Evolutionary conservation across 768 basidiomycete species (phyloP), one percentile per base, ranked within the genome.

Genomic region (Pisolithus microcarpus): DNA sequence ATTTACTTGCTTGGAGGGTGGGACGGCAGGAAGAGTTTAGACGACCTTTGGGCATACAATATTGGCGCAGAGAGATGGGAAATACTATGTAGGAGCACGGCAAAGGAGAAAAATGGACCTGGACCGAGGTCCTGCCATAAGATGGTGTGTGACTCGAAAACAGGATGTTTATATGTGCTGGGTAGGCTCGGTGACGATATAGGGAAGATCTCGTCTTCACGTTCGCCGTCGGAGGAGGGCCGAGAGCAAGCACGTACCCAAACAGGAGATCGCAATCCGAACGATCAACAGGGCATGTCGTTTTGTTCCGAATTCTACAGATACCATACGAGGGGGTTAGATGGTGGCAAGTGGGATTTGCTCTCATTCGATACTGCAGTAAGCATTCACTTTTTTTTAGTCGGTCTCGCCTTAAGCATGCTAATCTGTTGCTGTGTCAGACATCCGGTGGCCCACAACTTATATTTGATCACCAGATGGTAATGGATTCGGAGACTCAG

Each of bases 1-100:
- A 79, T 91, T 26, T 90, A 90, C 61, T 73, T 91, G 19, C 80
- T 88, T 49, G 89, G 88, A 1, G 89, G 89, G 0, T 91, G 84
- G 80, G 79, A 88, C 53, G 87, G 89, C 1, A 66, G 79, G 49
- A 80, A 77, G 52, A 81, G 79, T 45, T 68, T 91, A 28, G 84
- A 86, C 59, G 88, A 91, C 63, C 84, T 90, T 54, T 91, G 88
- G 88, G 72, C 75, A 38, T 90, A 86, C 60, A 73, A 74, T 54
- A 75, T 87, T 60, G 70, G 67, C 30, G 69, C 75, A 8, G 78
- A 82, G 46, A 70, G 72, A 46, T 91, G 88, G 88, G 69, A 67
- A 7, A 57, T 82, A 18, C 68, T 89, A 40, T 81, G 81, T 52
- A 70, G 72, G 19, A 72, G 70, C 38, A 83, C 84, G 1, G 70